Evolutionary conservation across 2,329 filamentous ascomycete genomes (phyloP).

Genomic region (Fusarium sp.): DNA sequence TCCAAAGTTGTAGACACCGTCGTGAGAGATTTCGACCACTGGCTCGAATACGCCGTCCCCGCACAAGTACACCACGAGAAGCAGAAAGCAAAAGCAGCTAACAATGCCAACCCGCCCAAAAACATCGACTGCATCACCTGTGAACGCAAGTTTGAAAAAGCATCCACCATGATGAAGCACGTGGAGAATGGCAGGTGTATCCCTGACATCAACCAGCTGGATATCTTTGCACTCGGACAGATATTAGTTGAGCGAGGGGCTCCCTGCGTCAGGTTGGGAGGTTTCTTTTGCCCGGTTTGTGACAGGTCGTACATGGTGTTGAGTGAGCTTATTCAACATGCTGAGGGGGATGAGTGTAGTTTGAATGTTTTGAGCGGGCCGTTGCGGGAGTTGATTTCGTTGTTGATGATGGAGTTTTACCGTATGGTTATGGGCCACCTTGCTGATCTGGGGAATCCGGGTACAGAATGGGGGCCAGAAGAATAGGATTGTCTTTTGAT

Average conservation of each 20-base stretch:
- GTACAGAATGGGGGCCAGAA: no score
- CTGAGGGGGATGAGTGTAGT: neutral
- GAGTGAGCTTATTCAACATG: neutral
- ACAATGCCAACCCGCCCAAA: neutral
- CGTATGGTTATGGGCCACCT: neutral
- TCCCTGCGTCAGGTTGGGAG: neutral
- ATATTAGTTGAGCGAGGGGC: neutral
- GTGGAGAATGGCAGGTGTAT: neutral
- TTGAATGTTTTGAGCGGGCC: neutral
- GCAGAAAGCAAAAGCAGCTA: neutral
- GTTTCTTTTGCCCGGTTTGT: neutral
- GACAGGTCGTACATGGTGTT: neutral
- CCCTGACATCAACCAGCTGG: fast-evolving
- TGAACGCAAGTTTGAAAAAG: neutral
- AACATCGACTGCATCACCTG: neutral
- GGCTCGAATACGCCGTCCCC: neutral
- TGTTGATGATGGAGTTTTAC: neutral
- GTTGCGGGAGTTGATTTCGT: neutral
- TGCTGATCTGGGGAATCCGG: no score
- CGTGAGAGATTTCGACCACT: neutral
- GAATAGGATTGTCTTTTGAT: neutral
- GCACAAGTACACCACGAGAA: neutral
- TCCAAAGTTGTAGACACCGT: neutral
- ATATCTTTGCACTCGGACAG: neutral
- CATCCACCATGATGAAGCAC: neutral